A percentile compares a stretch with the other conserved stretches of the same genome.
Conservation (phyloP, 768 basidiomycete genomes). For the Tricholoma flavovirens region DNA sequence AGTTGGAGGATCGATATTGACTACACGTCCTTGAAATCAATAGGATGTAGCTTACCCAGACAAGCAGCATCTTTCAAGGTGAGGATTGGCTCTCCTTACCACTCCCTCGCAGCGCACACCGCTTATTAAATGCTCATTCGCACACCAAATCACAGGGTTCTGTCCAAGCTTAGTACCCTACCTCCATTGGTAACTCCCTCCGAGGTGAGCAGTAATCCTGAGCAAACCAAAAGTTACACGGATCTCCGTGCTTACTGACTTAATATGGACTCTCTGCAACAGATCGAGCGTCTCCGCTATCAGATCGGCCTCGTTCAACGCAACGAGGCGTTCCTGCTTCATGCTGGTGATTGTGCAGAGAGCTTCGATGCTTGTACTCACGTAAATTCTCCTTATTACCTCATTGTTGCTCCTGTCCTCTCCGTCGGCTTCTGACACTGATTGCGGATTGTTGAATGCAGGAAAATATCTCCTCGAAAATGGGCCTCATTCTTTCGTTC, state of each 20-base stretch:
- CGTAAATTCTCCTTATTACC: constrained; percentile 35
- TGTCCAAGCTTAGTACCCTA: constrained; percentile 68
- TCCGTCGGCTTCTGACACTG: not conserved
- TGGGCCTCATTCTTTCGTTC: constrained; percentile 90
- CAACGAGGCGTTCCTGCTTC: constrained; percentile 89
- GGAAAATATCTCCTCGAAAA: constrained; percentile 85
- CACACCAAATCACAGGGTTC: constrained; percentile 42
- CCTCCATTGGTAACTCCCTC: constrained; percentile 91
- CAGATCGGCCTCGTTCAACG: constrained; percentile 77
- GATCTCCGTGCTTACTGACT: constrained; percentile 18
- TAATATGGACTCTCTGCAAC: constrained; percentile 7
- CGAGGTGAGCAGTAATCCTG: constrained; percentile 54
- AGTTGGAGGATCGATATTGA: not conserved
- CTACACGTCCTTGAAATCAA: not conserved
- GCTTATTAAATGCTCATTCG: constrained; percentile 6
- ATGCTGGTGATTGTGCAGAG: constrained; percentile 98
- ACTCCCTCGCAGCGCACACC: not conserved
- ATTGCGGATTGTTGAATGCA: constrained; percentile 21
- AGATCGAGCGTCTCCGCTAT: constrained; percentile 81
- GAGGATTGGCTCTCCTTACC: constrained; percentile 9
- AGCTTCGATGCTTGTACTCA: constrained; percentile 89
- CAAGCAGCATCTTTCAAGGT: constrained; percentile 53
- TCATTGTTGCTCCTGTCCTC: constrained; percentile 2
- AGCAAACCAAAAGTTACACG: constrained; percentile 18
- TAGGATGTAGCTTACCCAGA: constrained; percentile 74